Percentiles rank a stretch among this genome's conserved stretches.
Evolutionary conservation across 495 filamentous ascomycete genomes (phyloP).

Genomic region (Ascobolus immersus): DNA sequence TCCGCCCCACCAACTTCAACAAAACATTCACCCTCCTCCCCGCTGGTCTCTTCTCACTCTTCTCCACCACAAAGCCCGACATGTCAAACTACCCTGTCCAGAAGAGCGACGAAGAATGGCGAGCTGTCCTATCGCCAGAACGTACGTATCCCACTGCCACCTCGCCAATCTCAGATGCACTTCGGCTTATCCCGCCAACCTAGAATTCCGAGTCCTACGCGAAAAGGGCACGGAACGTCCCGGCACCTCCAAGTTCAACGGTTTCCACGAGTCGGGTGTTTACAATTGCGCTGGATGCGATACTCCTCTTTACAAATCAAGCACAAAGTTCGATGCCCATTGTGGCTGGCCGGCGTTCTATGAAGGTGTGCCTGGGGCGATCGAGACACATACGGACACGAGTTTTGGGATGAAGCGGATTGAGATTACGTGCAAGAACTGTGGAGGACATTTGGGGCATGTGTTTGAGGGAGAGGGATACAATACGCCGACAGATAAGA

Average conservation of each 20-base stretch:
- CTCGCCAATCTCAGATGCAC: slow-evolving; percentile 4
- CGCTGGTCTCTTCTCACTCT: no score
- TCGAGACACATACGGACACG: slow-evolving; percentile 50
- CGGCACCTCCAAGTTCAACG: slow-evolving; percentile 58
- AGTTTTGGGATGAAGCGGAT: slow-evolving; percentile 61
- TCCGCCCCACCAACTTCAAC: no score
- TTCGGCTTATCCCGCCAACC: slow-evolving; percentile 21
- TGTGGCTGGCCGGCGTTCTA: slow-evolving; percentile 98
- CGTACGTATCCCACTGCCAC: slow-evolving; percentile 7
- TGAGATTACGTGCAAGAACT: slow-evolving; percentile 83
- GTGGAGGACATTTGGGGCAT: slow-evolving; percentile 86
- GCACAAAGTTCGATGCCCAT: slow-evolving; percentile 81
- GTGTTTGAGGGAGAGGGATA: slow-evolving; percentile 94
- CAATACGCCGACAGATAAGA: slow-evolving; percentile 72
- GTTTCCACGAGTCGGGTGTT: slow-evolving; percentile 53
- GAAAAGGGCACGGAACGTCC: slow-evolving; percentile 73
- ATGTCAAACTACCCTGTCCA: slow-evolving; percentile 57
- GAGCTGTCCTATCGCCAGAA: slow-evolving; percentile 56
- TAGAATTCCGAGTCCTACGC: slow-evolving; percentile 82
- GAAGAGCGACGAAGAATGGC: slow-evolving; percentile 66
- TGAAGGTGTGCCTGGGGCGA: slow-evolving; percentile 72
- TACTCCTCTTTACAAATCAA: slow-evolving; percentile 68
- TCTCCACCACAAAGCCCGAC: no score
- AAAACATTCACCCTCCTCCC: no score
- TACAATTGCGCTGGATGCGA: slow-evolving; percentile 71